phyloP scores from a whole-genome alignment of 148 eudicot genomes.

The Arbutus unedo region DNA sequence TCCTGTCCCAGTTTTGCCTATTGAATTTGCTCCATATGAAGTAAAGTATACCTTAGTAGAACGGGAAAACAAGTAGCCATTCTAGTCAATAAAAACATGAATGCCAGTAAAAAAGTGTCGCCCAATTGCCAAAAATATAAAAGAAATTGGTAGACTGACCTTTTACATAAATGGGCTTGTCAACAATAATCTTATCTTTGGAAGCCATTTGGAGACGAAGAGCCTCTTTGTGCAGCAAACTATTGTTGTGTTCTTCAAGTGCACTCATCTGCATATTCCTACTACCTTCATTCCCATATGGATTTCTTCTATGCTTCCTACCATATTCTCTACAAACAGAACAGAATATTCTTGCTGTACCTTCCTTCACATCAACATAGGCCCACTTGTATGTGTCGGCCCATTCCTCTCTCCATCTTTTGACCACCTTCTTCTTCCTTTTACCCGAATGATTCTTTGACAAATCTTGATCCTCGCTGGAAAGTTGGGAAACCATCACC shows the following conservation, averaged over 20 bases:
- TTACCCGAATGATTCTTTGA: conserved; percentile 63
- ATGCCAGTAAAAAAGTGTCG: conserved; percentile 6
- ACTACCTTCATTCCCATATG: conserved; percentile 99
- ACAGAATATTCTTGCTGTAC: conserved; percentile 90
- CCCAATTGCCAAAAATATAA: conserved; percentile 12
- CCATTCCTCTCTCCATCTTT: conserved; percentile 99
- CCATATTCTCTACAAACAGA: conserved; percentile 96
- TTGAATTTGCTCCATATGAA: not conserved
- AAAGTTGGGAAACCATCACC: conserved; percentile 52
- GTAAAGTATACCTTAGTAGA: not conserved
- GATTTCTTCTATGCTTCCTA: conserved; percentile 92
- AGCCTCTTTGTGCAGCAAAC: conserved; percentile 96
- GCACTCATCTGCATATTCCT: conserved; percentile 99
- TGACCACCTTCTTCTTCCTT: conserved; percentile 95
- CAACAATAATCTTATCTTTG: conserved; percentile 76
- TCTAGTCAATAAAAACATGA: not conserved
- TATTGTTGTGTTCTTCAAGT: conserved; percentile 92
- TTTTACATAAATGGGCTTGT: conserved; percentile 87
- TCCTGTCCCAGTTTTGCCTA: conserved; percentile 2
- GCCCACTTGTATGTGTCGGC: conserved; percentile 99
- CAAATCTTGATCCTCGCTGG: conserved; percentile 72
- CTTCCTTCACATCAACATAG: conserved; percentile 92
- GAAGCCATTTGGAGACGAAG: conserved; percentile 94
- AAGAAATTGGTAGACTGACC: conserved; percentile 41
- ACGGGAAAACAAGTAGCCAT: too few species aligned